Percentiles rank a stretch among this genome's conserved stretches.
phyloP scores from a whole-genome alignment of 768 basidiomycete genomes.

The Leucocoprinus leucothites region DNA sequence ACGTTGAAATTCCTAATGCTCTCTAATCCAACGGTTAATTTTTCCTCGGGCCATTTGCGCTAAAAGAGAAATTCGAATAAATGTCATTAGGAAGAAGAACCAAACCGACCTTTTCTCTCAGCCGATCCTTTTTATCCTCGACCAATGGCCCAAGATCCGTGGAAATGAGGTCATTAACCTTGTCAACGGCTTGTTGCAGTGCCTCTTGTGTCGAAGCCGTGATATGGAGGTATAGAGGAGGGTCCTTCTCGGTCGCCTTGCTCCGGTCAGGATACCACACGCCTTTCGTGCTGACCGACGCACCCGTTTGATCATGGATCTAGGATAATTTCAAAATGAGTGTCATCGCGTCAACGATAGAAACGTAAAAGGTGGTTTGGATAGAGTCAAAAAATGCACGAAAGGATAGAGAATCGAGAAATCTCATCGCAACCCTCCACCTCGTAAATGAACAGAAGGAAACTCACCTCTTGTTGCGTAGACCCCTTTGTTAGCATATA shows the following conservation, averaged over 20 bases:
- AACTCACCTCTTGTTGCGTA: slow-evolving; percentile 81
- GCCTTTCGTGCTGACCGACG: slow-evolving; percentile 85
- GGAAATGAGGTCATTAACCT: slow-evolving; percentile 60
- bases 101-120: slow-evolving; percentile 38
- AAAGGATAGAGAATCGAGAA: not conserved
- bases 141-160: slow-evolving; percentile 71
- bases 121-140: slow-evolving; percentile 55
- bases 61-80: slow-evolving; percentile 21
- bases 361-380: too few relatives aligned
- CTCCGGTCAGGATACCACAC: slow-evolving; percentile 88
- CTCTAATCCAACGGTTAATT: slow-evolving; percentile 78
- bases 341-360: too few relatives aligned
- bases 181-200: slow-evolving; percentile 59
- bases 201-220: slow-evolving; percentile 62
- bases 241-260: slow-evolving; percentile 85
- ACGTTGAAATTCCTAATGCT: slow-evolving; percentile 90
- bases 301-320: slow-evolving; percentile 87
- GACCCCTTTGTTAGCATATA: slow-evolving; percentile 88
- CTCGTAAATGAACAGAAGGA: slow-evolving; percentile 67
- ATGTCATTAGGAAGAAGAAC: not conserved
- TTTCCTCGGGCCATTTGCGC: slow-evolving; percentile 95
- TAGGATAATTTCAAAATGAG: slow-evolving; percentile 26
- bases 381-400: too few relatives aligned
- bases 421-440: too few relatives aligned
- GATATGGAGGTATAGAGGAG: slow-evolving; percentile 86